Evolutionary conservation across 2,329 filamentous ascomycete species (phyloP), one percentile per base, ranked within the genome.

Genomic region (Onygenales sp.): DNA sequence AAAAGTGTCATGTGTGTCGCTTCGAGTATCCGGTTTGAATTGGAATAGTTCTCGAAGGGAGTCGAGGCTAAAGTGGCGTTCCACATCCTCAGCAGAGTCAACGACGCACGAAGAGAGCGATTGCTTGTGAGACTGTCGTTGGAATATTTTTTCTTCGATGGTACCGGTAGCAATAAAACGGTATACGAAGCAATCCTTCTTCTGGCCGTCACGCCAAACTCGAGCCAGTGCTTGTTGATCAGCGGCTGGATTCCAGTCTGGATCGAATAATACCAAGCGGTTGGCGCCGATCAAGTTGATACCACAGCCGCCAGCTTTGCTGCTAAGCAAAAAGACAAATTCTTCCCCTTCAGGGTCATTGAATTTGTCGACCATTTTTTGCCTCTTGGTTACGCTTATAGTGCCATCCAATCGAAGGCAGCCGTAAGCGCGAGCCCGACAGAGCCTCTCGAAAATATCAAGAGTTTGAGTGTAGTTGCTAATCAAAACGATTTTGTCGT

Each of bases 121-220:
- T 71, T 98, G 93, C 72, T 98, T 98, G 76, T 98, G 94, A 0
- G 89, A 95, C 66, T 98, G 93, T 8, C 94, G 86, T 70, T 98
- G 93, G 74, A 98, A 98, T 61, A 98, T 96, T 74, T 98, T 98
- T 71, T 98, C 93, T 67, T 98, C 93, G 57, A 98, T 98, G 0
- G 91, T 96, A 3, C 93, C 93, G 0, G 94, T 97, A 0, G 91
- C 88, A 63, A 98, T 98, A 73, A 98, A 98, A n/a, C 93, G 87
- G 70, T 98, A 98, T 13, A 98, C 93, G 63, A 98, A 98, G 66
- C 93, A 98, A 65, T 98, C 93, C 67, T 98, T 98, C 78, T 94
- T 97, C 71, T 98, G 93, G 0, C 93, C 93, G 63, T 98, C 93
- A 77, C 93, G 88, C 93, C 93, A 98, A 17, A 98, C 93, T 75